These are phyloP conservation scores for Monilinia fructicola DNA, from an alignment of 2,329 filamentous ascomycete species.

Conservation along the genomic window DNA sequence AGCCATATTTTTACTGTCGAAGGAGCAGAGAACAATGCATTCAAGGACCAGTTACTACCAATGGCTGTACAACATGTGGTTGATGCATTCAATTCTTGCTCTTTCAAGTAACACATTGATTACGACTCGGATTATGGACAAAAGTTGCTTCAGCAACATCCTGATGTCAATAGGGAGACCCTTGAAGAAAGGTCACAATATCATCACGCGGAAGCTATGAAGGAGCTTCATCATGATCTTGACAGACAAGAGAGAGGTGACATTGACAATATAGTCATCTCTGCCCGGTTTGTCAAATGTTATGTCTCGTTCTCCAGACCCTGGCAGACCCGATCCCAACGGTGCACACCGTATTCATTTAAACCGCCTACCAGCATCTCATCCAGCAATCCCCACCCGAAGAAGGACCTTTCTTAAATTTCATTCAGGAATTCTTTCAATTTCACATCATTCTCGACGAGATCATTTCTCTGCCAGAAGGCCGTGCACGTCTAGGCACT, in stretches of 20 bases:
- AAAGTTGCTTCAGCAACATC: conserved; percentile 53
- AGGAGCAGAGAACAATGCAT: conserved; percentile 74
- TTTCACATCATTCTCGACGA: conserved; percentile 74
- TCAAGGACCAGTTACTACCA: conserved; percentile 79
- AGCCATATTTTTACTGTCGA: conserved; percentile 81
- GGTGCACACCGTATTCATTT: conserved; percentile 81
- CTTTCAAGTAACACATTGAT: conserved; percentile 75
- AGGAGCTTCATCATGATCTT: conserved; percentile 50
- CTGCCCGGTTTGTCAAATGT: conserved; percentile 61
- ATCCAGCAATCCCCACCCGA: conserved; percentile 61
- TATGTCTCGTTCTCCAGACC: conserved; percentile 60
- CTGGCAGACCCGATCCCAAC: conserved; percentile 54
- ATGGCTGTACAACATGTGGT: conserved; percentile 76
- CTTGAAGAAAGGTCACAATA: conserved; percentile 54
- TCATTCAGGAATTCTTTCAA: conserved; percentile 75
- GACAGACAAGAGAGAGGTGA: conserved; percentile 45
- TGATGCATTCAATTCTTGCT: conserved; percentile 89
- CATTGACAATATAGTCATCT: conserved; percentile 46
- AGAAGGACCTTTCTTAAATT: conserved; percentile 70
- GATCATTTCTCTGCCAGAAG: conserved; percentile 49
- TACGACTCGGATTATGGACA: conserved; percentile 56
- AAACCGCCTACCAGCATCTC: conserved; percentile 67
- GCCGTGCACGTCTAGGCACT: conserved; percentile 38
- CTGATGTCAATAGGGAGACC: conserved; percentile 48
- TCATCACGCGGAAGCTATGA: conserved; percentile 57